Base-by-base conservation (phyloP, 139 green algal species). In the Asterochloris sp. region DNA sequence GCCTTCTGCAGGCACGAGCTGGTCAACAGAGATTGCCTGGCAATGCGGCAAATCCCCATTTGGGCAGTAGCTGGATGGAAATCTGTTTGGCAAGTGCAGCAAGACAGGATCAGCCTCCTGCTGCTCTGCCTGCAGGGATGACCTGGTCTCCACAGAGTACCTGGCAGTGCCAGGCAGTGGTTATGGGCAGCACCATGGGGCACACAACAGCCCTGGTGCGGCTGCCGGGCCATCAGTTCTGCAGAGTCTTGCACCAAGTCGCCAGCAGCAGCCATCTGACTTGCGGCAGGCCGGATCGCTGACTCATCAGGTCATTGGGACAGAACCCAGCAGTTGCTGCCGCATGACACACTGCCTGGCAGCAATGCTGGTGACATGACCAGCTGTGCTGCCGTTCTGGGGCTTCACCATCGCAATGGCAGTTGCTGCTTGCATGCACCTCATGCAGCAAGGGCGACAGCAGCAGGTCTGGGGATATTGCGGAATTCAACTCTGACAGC, bases 161-260 rank as follows among this genome's bases (percentile, higher is more conserved):
- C 63, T 82, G 64, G 63, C 68, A 24, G 27, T 82, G 17, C 78
- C 78, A 38, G 62, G 78, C 63, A 73, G 61, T 24, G 63, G 78
- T 9, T 82, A 82, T 82, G 63, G 62, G 26, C 62, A 28, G 12
- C 63, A 23, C 62, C 74, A 13, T 16, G 8, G 15, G 27, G 12
- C 24, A 38, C 13, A 27, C 27, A 74, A 19, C 78, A 63, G 63
- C 78, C 27, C 62, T 9, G 15, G 24, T 61, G 27, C 19, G 61
- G 26, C 10, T 82, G 63, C 26, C 63, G 19, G 68, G 63, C 28
- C 16, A 73, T 62, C 38, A n/a, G 17, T 12, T 12, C 78, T 62
- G 28, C 12, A n/a, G 14, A 62, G n/a, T 28, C 61, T 21, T 23
- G 19, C n/a, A 24, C 14, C 4, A 14, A 63, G 54, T 24, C 60